A percentile compares a stretch with the other conserved stretches of the same genome.
Conservation (phyloP, 73 alveolate species). For the Paramecium tetraurelia region DNA sequence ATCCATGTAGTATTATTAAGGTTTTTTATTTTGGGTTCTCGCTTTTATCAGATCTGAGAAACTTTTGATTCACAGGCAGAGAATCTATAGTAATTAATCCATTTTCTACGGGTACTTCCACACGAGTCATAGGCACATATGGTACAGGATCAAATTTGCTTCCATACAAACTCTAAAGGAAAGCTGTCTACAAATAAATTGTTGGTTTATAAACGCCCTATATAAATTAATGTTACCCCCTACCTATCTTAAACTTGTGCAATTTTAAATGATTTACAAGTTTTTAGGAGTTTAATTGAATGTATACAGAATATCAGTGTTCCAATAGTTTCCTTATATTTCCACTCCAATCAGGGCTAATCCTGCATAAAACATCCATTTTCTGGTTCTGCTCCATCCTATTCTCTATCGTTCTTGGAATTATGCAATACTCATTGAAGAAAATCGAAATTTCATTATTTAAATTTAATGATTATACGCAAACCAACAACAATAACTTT, state of each 20-base stretch:
- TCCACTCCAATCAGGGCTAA: not conserved
- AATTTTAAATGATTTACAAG: not conserved
- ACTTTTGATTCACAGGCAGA: not conserved
- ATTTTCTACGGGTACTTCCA: not conserved
- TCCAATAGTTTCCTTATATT: constrained; percentile 7
- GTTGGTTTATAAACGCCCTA: constrained; percentile 36
- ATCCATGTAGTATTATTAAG: constrained; percentile 30
- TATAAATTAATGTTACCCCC: not conserved
- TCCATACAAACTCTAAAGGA: not conserved
- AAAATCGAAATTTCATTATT: not conserved
- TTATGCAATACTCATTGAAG: not conserved
- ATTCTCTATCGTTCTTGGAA: constrained; percentile 1
- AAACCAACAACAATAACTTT: constrained; percentile 45
- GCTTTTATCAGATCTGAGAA: not conserved
- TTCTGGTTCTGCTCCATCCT: constrained; percentile 26
- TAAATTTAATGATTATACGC: constrained; percentile 37
- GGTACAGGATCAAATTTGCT: constrained; percentile 52
- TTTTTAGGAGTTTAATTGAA: not conserved
- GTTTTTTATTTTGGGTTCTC: not conserved
- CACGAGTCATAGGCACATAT: not conserved
- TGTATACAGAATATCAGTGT: not conserved
- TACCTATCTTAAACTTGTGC: not conserved
- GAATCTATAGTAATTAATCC: constrained; percentile 24
- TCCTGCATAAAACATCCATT: constrained; percentile 7
- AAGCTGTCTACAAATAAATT: constrained; percentile 7